phyloP scores from a whole-genome alignment of 768 basidiomycete genomes.

The Boletus pseudopeckii region DNA sequence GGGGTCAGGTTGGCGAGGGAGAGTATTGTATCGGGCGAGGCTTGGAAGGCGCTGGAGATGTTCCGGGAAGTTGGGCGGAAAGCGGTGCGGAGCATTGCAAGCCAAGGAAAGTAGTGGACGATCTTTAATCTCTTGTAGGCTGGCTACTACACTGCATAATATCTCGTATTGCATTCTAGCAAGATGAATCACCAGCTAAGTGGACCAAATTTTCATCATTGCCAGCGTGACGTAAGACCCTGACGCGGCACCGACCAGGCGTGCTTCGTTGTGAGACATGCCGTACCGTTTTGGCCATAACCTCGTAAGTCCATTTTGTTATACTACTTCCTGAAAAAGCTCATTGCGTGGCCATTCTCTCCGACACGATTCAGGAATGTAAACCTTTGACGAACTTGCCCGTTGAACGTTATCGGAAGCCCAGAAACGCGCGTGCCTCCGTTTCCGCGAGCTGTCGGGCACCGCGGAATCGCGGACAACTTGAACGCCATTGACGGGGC shows the following conservation, averaged over 20 bases:
- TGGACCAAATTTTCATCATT: too few species aligned
- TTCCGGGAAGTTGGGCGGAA: slow-evolving; percentile 44
- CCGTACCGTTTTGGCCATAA: not conserved
- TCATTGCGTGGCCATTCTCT: not conserved
- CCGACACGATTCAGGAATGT: not conserved
- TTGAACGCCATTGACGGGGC: too few species aligned
- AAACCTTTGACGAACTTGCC: not conserved
- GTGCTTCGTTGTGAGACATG: not conserved
- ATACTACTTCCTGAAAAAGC: not conserved
- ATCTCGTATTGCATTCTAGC: too few species aligned
- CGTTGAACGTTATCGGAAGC: not conserved
- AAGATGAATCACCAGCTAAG: too few species aligned
- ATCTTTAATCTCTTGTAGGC: too few species aligned
- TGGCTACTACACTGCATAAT: too few species aligned
- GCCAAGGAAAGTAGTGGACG: not conserved
- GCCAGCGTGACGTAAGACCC: not conserved
- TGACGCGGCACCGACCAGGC: not conserved
- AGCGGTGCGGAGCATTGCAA: not conserved
- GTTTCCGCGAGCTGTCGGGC: too few species aligned
- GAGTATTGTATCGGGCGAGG: slow-evolving; percentile 55
- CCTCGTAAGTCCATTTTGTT: not conserved
- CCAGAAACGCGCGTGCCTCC: too few species aligned
- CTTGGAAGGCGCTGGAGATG: slow-evolving; percentile 53
- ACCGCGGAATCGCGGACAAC: too few species aligned
- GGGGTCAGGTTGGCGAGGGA: slow-evolving; percentile 67